Evolutionary conservation across 495 filamentous ascomycete genomes (phyloP), one percentile per base, ranked within the genome.

Genomic region (Penicillium lagena): DNA sequence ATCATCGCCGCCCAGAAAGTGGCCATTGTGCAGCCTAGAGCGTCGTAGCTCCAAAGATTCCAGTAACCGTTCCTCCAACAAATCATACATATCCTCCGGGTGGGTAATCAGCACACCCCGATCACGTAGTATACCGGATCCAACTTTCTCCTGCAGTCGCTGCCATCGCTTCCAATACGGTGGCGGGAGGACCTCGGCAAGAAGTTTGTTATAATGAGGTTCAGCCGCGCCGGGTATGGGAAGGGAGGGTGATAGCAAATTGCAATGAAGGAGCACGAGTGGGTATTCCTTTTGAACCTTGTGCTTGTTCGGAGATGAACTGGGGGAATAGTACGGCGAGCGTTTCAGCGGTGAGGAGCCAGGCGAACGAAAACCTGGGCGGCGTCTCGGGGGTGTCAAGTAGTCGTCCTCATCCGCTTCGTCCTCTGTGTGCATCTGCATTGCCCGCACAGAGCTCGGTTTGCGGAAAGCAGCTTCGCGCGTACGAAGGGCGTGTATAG

Each of bases 51-150:
- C 89, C 22, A 98, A 65, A 7, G 85, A 83, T 63, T 96, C 91
- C 4, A 96, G 66, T n/a, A 98, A 68, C 12, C 90, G 75, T 62
- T 96, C 93, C 63, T 98, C 93, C 0, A 98, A 78, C 17, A 95
- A 63, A 55, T 95, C 91, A 56, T 90, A 96, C 50, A 94, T 84
- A 46, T 90, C 88, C 53, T 85, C 80, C 10, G 93, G 93, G 56
- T 98, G 93, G 1, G 88, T 82, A 7, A 98, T 76, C 35, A 98
- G 70, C 12, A 98, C 74, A 1, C 93, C 93, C 1, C 93, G 78
- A 51, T 90, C 85, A 2, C 67, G 67, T 9, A 93, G 67, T 2
- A 95, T 80, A 0, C 63, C 65, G 0, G 86, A 91, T 12, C 88
- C 83, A 13, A 81, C 79, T 44, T 87, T 86, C 33, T 90, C 86